These are phyloP conservation scores for Euryodendron excelsum DNA, from an alignment of 148 eudicot species.

Conservation along the genomic window DNA sequence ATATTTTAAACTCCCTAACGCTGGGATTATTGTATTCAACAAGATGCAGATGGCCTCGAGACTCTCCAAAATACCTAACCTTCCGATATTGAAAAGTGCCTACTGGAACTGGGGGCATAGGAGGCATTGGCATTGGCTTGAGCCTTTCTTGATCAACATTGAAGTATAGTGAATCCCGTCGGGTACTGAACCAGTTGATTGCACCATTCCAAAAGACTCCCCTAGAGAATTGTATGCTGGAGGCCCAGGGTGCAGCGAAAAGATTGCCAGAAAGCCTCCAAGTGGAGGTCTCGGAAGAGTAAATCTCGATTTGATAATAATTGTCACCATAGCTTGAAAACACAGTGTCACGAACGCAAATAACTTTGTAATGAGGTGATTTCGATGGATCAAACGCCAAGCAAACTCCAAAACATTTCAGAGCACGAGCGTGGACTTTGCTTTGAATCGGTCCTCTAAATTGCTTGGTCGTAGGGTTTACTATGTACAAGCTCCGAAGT, in stretches of 20 bases:
- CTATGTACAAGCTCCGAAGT: not conserved
- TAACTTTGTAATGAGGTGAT: conserved; percentile 19
- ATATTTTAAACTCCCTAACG: not conserved
- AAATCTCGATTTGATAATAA: conserved; percentile 2
- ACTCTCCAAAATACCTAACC: not conserved
- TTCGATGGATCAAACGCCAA: conserved; percentile 10
- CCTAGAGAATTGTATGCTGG: not conserved
- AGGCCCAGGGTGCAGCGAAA: not conserved
- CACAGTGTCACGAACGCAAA: not conserved
- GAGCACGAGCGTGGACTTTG: not conserved
- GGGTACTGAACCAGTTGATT: not conserved
- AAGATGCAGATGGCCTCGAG: not conserved
- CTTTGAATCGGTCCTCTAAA: not conserved
- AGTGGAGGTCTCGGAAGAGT: conserved; percentile 14
- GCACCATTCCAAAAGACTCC: conserved; percentile 11
- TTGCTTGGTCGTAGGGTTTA: conserved; percentile 16
- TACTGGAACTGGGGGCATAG: not conserved
- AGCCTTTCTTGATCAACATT: conserved; percentile 9
- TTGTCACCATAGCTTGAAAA: not conserved
- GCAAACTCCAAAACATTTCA: not conserved
- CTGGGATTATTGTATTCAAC: not conserved
- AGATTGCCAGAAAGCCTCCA: conserved; percentile 2
- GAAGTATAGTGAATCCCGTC: not conserved
- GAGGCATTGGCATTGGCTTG: not conserved
- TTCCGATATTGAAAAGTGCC: not conserved